Conservation (phyloP, 1,284 basidiomycete species). For the Leccinum holopus region DNA sequence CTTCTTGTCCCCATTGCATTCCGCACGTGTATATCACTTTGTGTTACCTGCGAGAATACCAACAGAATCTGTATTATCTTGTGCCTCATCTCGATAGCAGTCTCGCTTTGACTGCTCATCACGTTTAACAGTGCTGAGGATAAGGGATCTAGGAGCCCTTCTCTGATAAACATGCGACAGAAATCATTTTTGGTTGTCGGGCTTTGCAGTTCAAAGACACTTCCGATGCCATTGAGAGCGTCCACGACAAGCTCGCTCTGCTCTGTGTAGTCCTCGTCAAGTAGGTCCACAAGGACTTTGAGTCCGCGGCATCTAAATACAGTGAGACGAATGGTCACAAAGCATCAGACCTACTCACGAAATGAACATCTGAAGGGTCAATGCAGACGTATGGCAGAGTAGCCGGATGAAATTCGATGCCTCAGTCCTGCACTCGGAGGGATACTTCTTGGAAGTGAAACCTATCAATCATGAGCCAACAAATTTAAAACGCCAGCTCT, state of each 20-base stretch:
- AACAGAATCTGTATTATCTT: conserved; percentile 90
- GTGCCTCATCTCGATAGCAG: conserved; percentile 74
- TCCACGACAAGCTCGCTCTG: conserved; percentile 91
- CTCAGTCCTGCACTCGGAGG: conserved; percentile 90
- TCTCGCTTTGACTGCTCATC: conserved; percentile 69
- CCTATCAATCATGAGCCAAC: conserved; percentile 40
- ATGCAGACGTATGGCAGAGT: conserved; percentile 87
- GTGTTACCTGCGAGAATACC: conserved; percentile 94
- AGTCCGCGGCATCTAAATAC: conserved; percentile 82
- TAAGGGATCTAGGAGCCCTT: conserved; percentile 90
- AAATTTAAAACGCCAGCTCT: neutral
- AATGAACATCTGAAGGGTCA: conserved; percentile 98
- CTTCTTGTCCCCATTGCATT: conserved; percentile 88
- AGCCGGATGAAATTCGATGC: conserved; percentile 94
- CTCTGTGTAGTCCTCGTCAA: conserved; percentile 93
- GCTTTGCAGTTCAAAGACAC: conserved; percentile 92
- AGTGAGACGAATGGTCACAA: conserved; percentile 5
- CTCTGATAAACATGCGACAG: conserved; percentile 96
- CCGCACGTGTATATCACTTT: conserved; percentile 89
- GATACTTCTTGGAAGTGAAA: conserved; percentile 93
- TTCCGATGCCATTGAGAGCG: conserved; percentile 91
- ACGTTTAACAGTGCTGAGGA: conserved; percentile 89
- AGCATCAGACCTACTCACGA: conserved; percentile 55
- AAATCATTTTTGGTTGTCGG: conserved; percentile 98
- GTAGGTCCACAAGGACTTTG: conserved; percentile 90